Conservation (phyloP, 2,329 filamentous ascomycete species). For the Trichoderma sp. region DNA sequence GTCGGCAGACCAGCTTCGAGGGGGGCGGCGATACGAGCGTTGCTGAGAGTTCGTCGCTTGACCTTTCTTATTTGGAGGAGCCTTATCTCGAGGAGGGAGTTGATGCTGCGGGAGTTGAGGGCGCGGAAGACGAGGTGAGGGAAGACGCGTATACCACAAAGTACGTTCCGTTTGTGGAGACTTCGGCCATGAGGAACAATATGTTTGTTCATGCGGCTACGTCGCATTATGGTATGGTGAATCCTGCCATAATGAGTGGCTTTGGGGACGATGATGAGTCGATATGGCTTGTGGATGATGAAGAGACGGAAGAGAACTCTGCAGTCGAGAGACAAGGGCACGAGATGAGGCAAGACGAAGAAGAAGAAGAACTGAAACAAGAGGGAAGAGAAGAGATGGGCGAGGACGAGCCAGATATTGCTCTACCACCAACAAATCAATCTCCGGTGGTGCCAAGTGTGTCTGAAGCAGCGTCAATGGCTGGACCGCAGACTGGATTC, state of each 20-base stretch:
- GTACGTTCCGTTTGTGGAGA: conserved; percentile 35
- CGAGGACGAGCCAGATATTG: background rate
- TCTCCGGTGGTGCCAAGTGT: background rate
- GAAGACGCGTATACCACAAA: conserved; percentile 27
- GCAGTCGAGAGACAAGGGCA: background rate
- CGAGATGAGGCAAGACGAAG: background rate
- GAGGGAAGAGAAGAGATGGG: background rate
- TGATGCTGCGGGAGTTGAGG: conserved; percentile 6
- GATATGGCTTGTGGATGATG: conserved; percentile 39
- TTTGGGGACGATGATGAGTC: conserved; percentile 39
- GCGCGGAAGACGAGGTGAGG: conserved; percentile 13
- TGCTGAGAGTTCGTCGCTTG: background rate
- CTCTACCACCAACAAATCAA: background rate
- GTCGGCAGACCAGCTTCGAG: background rate
- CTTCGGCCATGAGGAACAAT: conserved; percentile 34
- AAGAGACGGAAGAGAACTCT: conserved; percentile 32
- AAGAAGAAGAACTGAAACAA: background rate
- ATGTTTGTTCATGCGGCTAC: conserved; percentile 35
- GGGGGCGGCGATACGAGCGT: background rate
- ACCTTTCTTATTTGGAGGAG: background rate
- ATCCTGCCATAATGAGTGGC: conserved; percentile 38
- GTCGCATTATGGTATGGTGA: conserved; percentile 38
- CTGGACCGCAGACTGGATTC: conserved; percentile 29
- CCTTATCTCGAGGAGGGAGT: conserved; percentile 4
- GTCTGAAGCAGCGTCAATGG: background rate